Evolutionary conservation across 805 yeast species (phyloP).

Genomic region (Candida oleophila): DNA sequence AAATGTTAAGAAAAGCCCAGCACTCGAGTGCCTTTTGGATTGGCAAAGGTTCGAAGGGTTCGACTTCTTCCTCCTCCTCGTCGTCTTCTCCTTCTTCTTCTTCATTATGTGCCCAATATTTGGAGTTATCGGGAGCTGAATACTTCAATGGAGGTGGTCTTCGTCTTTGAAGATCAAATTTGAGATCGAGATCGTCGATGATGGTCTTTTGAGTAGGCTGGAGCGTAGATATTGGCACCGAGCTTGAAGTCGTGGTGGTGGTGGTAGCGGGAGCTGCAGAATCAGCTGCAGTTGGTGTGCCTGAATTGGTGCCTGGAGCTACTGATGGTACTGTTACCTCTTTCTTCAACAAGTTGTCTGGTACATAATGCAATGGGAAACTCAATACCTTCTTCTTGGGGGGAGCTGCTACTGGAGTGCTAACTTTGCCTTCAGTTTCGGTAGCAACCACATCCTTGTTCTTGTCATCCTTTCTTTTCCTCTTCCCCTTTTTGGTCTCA

Average conservation of each 20-base stretch:
- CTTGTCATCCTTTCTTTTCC: not conserved
- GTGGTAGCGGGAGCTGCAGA: slow-evolving; percentile 8
- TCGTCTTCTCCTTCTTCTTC: slow-evolving; percentile 3
- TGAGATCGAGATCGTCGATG: slow-evolving; percentile 27
- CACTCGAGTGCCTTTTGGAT: slow-evolving; percentile 56
- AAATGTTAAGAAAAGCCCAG: slow-evolving; percentile 77
- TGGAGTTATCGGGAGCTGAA: slow-evolving; percentile 25
- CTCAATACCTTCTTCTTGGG: slow-evolving; percentile 1
- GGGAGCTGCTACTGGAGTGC: not conserved
- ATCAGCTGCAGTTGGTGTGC: not conserved
- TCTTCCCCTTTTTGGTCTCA: not conserved
- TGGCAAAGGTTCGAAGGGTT: slow-evolving; percentile 2
- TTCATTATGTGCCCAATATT: slow-evolving; percentile 11
- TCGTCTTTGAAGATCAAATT: slow-evolving; percentile 31
- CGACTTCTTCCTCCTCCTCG: not conserved
- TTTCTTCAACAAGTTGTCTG: slow-evolving; percentile 16
- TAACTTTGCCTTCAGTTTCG: not conserved
- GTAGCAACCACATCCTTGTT: not conserved
- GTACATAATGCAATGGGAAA: slow-evolving; percentile 34
- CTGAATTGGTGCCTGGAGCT: slow-evolving; percentile 6
- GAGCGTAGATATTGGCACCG: slow-evolving; percentile 8
- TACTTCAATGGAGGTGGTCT: slow-evolving; percentile 22
- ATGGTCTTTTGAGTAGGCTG: slow-evolving; percentile 31
- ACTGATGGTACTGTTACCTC: slow-evolving; percentile 16
- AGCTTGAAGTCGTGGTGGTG: not conserved